These are phyloP conservation scores for Bacidia gigantensis DNA, from an alignment of 495 filamentous ascomycete genomes.

Conservation along the genomic window DNA sequence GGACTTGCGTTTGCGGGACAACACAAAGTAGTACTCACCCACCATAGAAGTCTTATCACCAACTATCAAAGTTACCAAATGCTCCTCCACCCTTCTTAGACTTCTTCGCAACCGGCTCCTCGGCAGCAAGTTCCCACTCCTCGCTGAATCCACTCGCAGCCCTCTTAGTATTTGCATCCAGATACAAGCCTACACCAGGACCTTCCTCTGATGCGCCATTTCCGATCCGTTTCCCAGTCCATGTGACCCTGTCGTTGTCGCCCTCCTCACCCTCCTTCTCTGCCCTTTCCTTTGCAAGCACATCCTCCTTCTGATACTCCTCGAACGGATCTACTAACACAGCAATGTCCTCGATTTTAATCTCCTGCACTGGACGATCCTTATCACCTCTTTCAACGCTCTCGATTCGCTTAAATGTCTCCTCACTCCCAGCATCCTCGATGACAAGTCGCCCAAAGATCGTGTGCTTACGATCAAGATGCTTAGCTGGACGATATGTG, in stretches of 20 bases:
- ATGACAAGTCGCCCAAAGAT: slow-evolving; percentile 75
- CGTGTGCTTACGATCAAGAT: slow-evolving; percentile 92
- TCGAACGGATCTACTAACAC: slow-evolving; percentile 94
- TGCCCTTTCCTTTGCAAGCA: slow-evolving; percentile 29
- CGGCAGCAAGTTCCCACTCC: slow-evolving; percentile 26
- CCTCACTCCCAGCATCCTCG: slow-evolving; percentile 51
- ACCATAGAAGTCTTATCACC: slow-evolving; percentile 37
- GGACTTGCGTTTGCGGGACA: too few species aligned
- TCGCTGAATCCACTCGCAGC: slow-evolving; percentile 73
- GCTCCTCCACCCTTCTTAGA: slow-evolving; percentile 62
- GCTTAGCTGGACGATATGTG: slow-evolving; percentile 64
- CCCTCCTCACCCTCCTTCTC: slow-evolving; percentile 49
- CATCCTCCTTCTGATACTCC: slow-evolving; percentile 62
- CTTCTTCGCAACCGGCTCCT: slow-evolving; percentile 52
- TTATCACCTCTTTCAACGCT: slow-evolving; percentile 33
- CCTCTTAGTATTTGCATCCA: slow-evolving; percentile 45
- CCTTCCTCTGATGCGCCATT: slow-evolving; percentile 38
- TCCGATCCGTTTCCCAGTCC: slow-evolving; percentile 36
- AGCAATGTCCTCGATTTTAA: slow-evolving; percentile 66
- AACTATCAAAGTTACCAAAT: slow-evolving; percentile 87
- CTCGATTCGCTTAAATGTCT: slow-evolving; percentile 59
- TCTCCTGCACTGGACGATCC: slow-evolving; percentile 57
- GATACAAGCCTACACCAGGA: slow-evolving; percentile 41
- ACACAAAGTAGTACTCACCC: too few species aligned
- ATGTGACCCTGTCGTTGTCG: slow-evolving; percentile 31